A percentile compares a stretch with the other conserved stretches of the same genome.
These are phyloP conservation scores for Liquidambar formosana DNA, from an alignment of 164 flowering plant species.

Conservation along the genomic window DNA sequence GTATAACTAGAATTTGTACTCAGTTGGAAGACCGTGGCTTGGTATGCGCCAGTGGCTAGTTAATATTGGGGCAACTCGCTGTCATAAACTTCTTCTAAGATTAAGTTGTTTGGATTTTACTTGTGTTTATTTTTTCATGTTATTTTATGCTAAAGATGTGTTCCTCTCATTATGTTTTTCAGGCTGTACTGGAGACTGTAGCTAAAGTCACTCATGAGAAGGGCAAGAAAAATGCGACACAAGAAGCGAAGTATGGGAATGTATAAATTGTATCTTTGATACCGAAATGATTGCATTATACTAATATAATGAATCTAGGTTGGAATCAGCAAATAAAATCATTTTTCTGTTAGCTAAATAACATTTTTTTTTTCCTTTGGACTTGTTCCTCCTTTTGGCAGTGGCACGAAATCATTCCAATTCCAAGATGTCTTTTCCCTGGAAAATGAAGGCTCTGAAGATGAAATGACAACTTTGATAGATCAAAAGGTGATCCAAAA, in stretches of 20 bases:
- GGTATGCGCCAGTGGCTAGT: background rate
- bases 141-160: conserved; percentile 5
- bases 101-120: background rate
- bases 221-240: conserved; percentile 77
- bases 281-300: background rate
- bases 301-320: background rate
- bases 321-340: background rate
- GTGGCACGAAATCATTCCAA: conserved; percentile 84
- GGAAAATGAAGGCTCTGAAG: conserved; percentile 83
- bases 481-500: conserved; percentile 69
- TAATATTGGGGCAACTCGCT: background rate
- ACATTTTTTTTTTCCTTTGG: background rate
- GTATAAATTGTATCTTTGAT: background rate
- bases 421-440: conserved; percentile 77
- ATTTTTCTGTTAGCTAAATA: background rate
- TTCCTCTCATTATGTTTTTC: conserved; percentile 18
- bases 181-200: conserved; percentile 95
- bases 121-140: background rate
- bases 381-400: conserved; percentile 25
- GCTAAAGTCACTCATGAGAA: conserved; percentile 87
- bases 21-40: background rate
- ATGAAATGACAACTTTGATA: conserved; percentile 62
- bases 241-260: conserved; percentile 63
- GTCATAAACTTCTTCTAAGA: background rate
- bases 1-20: background rate